Conservation (phyloP, 2,329 filamentous ascomycete genomes). For the Xylariales sp. region DNA sequence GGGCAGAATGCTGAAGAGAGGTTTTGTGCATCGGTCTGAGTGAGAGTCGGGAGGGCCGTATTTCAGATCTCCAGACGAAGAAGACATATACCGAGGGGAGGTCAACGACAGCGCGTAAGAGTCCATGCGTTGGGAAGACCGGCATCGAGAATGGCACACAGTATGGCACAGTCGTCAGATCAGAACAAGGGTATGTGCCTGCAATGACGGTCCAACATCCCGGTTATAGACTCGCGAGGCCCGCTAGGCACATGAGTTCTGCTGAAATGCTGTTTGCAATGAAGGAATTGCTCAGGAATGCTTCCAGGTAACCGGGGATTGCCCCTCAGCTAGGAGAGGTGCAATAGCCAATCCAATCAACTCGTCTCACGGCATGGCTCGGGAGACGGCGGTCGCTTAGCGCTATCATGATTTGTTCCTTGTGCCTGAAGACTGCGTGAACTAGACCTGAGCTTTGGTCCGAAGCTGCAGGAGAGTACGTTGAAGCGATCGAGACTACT, state of each 20-base stretch:
- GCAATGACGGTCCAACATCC: conserved; percentile 7
- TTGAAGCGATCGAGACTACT: conserved; percentile 5
- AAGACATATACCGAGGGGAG: not conserved
- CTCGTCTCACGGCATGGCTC: not conserved
- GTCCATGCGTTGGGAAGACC: not conserved
- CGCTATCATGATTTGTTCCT: not conserved
- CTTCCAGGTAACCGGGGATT: not conserved
- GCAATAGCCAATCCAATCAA: not conserved
- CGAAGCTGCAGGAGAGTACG: not conserved
- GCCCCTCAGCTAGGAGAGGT: not conserved
- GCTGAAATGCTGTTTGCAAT: not conserved
- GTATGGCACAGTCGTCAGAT: not conserved
- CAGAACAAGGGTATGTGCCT: not conserved
- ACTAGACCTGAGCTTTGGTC: not conserved
- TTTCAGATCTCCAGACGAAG: not conserved
- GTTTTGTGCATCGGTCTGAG: not conserved
- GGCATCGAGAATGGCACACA: conserved; percentile 6
- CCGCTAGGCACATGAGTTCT: conserved; percentile 5
- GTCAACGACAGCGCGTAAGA: conserved; percentile 4
- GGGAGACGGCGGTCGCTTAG: not conserved
- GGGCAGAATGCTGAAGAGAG: not conserved
- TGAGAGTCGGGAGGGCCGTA: not conserved
- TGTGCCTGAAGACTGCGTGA: not conserved
- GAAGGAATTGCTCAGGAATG: not conserved
- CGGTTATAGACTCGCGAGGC: conserved; percentile 4